Base-by-base conservation (phyloP, 129 eudicot species). In the Mikania micrantha region DNA sequence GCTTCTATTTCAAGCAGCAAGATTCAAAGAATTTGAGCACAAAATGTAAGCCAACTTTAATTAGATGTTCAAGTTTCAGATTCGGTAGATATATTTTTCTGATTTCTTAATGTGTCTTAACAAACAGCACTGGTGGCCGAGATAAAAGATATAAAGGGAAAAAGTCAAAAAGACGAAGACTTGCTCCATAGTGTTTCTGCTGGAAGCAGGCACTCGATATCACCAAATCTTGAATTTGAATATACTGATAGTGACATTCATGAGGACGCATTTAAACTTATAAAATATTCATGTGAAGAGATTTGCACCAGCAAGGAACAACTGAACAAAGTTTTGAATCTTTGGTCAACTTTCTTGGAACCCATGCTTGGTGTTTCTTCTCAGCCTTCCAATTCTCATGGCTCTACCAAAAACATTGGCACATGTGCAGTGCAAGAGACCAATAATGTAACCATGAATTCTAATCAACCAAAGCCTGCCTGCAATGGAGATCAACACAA, bases 1-100 rank as follows among this genome's bases (percentile, higher is more conserved):
- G 99, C 85, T 93, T 93, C 85, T 93, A 93, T 50, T 93, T 93
- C 84, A 93, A 87, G 95, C 99, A 93, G 70, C 99, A 93, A 75
- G 99, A 93, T 81, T 89, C 99, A 21, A 93, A 93, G 90, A 89
- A 83, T 80, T 74, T 93, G 81, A 85, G 96, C 85, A 77, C 82
- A 29, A 93, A 93, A 81, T 82, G 99, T 93, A 73, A 79, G 95
- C 77, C 66, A 2, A 42, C 24, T 36, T 15, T 58, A 7, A 1
- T 72, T 45, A 22, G 39, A 20, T 54, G 9, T 4, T 41, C 40
- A 29, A 22, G 22, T 29, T 59, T 59, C 36, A 15, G 42, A 29
- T 31, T 7, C 15, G 20, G 41, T 7, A 6, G 62, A 56, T 59
- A 5, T 67, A 31, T 67, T 11, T 41, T 59, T 16, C n/a, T 41